phyloP scores from a whole-genome alignment of 1,284 basidiomycete species.

The Ceratobasidium sp. region DNA sequence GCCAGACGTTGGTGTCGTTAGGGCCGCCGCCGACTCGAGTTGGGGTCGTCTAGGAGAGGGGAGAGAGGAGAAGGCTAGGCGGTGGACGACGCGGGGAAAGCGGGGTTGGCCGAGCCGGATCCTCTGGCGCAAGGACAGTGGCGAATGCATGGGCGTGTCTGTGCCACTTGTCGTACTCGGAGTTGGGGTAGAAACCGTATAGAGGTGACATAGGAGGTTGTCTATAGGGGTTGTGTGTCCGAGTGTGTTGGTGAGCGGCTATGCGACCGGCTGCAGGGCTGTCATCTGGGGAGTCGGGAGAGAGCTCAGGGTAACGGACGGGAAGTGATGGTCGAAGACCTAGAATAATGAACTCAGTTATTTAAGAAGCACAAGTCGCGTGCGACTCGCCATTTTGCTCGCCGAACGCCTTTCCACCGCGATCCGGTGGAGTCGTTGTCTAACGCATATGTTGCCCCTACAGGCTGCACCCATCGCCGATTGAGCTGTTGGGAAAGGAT shows the following conservation, averaged over 20 bases:
- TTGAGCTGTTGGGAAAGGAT: too few species aligned
- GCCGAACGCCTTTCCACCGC: slow-evolving; percentile 30
- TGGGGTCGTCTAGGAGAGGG: slow-evolving; percentile 22
- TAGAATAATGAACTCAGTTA: neutral
- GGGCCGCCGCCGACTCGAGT: slow-evolving; percentile 23
- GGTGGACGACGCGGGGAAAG: slow-evolving; percentile 33
- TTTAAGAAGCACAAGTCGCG: too few species aligned
- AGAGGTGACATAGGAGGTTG: slow-evolving; percentile 29
- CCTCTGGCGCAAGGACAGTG: slow-evolving; percentile 18
- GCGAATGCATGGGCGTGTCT: slow-evolving; percentile 43
- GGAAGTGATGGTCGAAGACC: slow-evolving; percentile 22
- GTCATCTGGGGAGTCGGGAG: neutral
- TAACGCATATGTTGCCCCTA: neutral
- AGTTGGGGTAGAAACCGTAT: slow-evolving; percentile 22
- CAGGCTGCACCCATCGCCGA: too few species aligned
- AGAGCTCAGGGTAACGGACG: slow-evolving; percentile 19
- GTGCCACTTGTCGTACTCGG: slow-evolving; percentile 22
- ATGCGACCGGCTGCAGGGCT: slow-evolving; percentile 1
- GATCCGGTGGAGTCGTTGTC: slow-evolving; percentile 37
- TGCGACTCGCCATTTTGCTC: slow-evolving; percentile 22
- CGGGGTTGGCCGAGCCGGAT: slow-evolving; percentile 37
- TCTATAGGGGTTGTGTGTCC: slow-evolving; percentile 36
- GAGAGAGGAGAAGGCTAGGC: slow-evolving; percentile 26
- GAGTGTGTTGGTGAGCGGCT: slow-evolving; percentile 25
- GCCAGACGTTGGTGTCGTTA: slow-evolving; percentile 3